A percentile compares a stretch with the other conserved stretches of the same genome.
Conservation (phyloP, 2,329 filamentous ascomycete genomes). For the Uncinocarpus reesii region DNA sequence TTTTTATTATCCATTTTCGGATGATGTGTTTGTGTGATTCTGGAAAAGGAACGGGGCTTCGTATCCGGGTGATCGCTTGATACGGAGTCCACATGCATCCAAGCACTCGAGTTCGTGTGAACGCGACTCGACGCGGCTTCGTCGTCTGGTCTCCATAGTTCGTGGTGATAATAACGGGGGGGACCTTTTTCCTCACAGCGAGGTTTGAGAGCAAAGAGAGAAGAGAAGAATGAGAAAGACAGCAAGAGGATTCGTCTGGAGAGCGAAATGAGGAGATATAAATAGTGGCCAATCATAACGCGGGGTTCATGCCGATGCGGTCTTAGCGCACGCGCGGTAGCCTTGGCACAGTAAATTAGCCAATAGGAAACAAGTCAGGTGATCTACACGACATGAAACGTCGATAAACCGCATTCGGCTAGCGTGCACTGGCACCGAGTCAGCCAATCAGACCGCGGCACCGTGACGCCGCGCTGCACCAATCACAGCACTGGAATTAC, state of each 20-base stretch:
- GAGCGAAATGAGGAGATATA: conserved; percentile 7
- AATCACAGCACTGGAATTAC: not conserved
- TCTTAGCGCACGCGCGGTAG: not conserved
- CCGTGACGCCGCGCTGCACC: too few species aligned
- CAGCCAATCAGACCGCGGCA: not conserved
- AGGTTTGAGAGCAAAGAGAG: not conserved
- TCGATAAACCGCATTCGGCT: not conserved
- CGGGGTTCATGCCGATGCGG: not conserved
- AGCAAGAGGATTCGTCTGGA: too few species aligned
- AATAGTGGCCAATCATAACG: conserved; percentile 7
- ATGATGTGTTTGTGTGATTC: not conserved
- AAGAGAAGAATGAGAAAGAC: not conserved
- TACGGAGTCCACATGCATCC: not conserved
- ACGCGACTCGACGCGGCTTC: not conserved
- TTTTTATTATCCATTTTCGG: not conserved
- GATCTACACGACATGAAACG: conserved; percentile 12
- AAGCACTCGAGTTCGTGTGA: not conserved
- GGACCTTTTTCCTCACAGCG: too few species aligned
- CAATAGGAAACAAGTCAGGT: conserved; percentile 8
- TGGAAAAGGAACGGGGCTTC: conserved; percentile 3
- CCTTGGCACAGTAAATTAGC: not conserved
- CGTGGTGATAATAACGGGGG: not conserved
- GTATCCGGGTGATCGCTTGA: conserved; percentile 10
- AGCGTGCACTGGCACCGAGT: not conserved
- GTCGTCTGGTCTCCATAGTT: not conserved